Evolutionary conservation across 1,139 yeast genomes (phyloP), one percentile per base, ranked within the genome.

Genomic region (Spathaspora sp.): DNA sequence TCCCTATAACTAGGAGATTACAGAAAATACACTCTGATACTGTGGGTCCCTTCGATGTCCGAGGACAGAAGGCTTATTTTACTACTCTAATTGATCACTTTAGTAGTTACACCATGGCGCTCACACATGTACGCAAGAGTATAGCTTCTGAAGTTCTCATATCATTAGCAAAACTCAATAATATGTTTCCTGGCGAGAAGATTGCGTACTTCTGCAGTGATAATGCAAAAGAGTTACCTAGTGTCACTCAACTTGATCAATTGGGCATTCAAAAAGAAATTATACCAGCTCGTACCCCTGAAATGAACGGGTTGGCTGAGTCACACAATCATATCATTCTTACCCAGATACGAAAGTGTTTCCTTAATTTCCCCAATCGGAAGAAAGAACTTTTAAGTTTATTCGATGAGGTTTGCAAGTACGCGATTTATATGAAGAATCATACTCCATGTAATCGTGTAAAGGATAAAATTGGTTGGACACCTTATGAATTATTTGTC

Each of bases 11-110:
- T 11, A 10, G 38, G 17, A 17, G 38, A 16, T 36, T 16, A 11
- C 37, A 39, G 13, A 39, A 27, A 29, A 17, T 39, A 10, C 37
- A 27, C 18, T 39, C 37, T 17, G 42, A 39, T 7, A 39, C 42
- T 15, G n/a, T 39, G 25, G 42, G 42, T 1, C 42, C 42, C 7
- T 25, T 39, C 10, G 17, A n/a, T 9, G 10, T 29, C 8, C 7
- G 29, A 6, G 37, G 37, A 9, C 16, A n/a, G 13, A 16, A 33
- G 18, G 13, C 16, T 33, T 33, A 33, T 33, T 15, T 33, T 8
- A 33, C 39, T 7, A 37, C 39, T 4, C 2, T 37, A 2, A 24
- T 37, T 2, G 39, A 37, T 15, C 26, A 37, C 4, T 37, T 20
- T 11, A 10, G 16, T 3, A 27, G 39, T 3, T 37, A 23, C 20